A percentile compares a stretch with the other conserved stretches of the same genome.
Evolutionary conservation across 2,329 filamentous ascomycete species (phyloP).

Genomic region (Tothia fuscella): DNA sequence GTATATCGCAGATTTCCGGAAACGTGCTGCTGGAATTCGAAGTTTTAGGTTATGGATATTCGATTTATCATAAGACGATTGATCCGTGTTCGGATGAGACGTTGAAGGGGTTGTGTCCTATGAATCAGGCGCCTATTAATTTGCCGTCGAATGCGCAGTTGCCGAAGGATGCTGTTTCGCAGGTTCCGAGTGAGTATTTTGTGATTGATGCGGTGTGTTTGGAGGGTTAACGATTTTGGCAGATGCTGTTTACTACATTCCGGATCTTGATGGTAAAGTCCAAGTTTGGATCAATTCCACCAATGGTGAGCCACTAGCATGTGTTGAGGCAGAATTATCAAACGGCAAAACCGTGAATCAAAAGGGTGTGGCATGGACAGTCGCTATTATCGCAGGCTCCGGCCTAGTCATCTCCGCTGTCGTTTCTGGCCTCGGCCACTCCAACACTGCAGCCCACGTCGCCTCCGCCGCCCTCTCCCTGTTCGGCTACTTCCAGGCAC

Average conservation of each 20-base stretch:
- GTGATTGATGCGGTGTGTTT: constrained; percentile 3
- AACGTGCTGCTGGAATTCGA: constrained; percentile 67
- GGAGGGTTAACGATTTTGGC: too few species aligned
- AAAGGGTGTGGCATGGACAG: constrained; percentile 76
- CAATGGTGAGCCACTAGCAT: constrained; percentile 56
- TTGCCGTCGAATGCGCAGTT: constrained; percentile 53
- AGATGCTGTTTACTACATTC: constrained; percentile 79
- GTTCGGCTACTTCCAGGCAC: constrained; percentile 87
- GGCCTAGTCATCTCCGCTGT: constrained; percentile 76
- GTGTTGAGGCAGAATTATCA: constrained; percentile 75
- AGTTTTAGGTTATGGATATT: constrained; percentile 73
- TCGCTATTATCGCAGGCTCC: constrained; percentile 75
- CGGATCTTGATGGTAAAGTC: constrained; percentile 80
- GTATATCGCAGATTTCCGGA: constrained; percentile 72
- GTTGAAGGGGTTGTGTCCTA: constrained; percentile 73
- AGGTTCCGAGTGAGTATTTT: constrained; percentile 60
- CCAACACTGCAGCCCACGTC: constrained; percentile 88
- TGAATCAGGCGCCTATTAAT: constrained; percentile 73
- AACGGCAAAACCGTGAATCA: constrained; percentile 90
- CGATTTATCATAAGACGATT: constrained; percentile 53
- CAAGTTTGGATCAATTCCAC: constrained; percentile 69
- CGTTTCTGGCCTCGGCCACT: constrained; percentile 80
- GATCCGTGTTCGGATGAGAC: constrained; percentile 56
- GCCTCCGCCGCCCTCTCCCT: constrained; percentile 89
- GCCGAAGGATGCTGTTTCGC: constrained; percentile 41